A percentile compares a stretch with the other conserved stretches of the same genome.
Conservation (phyloP, 208 protist genomes). For the Angomonas ambiguus region DNA sequence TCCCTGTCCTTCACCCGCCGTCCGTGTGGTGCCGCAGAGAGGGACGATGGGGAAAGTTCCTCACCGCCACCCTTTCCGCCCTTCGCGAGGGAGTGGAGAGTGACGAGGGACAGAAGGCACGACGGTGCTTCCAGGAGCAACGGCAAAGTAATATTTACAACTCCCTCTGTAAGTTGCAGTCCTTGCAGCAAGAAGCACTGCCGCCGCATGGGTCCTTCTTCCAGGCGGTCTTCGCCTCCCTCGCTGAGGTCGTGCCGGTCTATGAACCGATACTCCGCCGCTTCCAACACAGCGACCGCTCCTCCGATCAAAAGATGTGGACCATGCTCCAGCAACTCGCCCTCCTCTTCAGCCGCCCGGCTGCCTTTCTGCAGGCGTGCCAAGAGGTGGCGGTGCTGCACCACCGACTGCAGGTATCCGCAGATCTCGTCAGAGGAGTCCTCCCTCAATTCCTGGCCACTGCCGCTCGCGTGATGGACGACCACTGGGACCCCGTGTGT, state of each 20-base stretch:
- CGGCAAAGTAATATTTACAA: conserved; percentile 45
- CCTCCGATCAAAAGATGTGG: not conserved
- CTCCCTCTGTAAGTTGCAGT: conserved; percentile 7
- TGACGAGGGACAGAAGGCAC: conserved; percentile 16
- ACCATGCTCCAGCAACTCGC: not conserved
- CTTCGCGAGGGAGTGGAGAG: conserved; percentile 62
- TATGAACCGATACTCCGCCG: conserved; percentile 27
- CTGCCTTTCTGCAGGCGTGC: not conserved
- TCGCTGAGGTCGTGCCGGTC: conserved; percentile 49
- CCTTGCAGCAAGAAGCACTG: no score
- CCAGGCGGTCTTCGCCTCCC: conserved; percentile 62
- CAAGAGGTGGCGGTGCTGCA: not conserved
- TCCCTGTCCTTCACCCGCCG: conserved; percentile 50
- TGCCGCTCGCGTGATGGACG: no score
- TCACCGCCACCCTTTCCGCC: conserved; percentile 49
- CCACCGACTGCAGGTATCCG: not conserved
- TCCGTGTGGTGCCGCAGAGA: conserved; percentile 26
- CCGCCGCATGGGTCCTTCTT: conserved; percentile 17
- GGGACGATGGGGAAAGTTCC: conserved; percentile 46
- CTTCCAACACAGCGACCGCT: not conserved
- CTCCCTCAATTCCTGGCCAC: not conserved
- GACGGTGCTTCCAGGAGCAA: conserved; percentile 46
- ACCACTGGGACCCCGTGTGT: no score
- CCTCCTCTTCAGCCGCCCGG: not conserved
- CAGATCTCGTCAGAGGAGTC: not conserved